A percentile compares a stretch with the other conserved stretches of the same genome.
Conservation (phyloP, 2,329 filamentous ascomycete species). For the Dactylellina drechsleri region DNA sequence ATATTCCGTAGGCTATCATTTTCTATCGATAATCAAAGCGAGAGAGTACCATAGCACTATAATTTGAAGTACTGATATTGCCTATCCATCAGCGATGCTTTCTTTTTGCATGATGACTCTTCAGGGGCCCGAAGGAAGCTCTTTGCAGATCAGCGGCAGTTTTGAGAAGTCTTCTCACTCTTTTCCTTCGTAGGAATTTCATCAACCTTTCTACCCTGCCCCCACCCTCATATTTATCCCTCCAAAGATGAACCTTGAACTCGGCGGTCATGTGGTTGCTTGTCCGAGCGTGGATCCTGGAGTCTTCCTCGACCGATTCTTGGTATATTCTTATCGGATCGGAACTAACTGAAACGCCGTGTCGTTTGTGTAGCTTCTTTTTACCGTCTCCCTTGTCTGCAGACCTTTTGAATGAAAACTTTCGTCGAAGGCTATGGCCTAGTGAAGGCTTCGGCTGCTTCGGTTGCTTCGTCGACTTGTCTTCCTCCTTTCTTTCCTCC, state of each 20-base stretch:
- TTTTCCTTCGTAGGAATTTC: slow-evolving; percentile 22
- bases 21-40: too few species aligned
- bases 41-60: too few species aligned
- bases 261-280: slow-evolving; percentile 50
- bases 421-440: slow-evolving; percentile 21
- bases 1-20: too few species aligned
- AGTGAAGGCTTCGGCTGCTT: slow-evolving; percentile 17
- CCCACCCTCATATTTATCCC: slow-evolving; percentile 39
- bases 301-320: slow-evolving; percentile 16
- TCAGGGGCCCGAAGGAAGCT: slow-evolving; percentile 26
- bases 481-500: slow-evolving; percentile 1
- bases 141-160: slow-evolving; percentile 31
- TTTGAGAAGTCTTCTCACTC: slow-evolving; percentile 21
- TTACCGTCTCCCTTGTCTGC: slow-evolving; percentile 12
- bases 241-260: slow-evolving; percentile 47
- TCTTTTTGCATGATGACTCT: slow-evolving; percentile 1
- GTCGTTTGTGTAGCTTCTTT: not conserved
- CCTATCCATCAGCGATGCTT: slow-evolving; percentile 1
- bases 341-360: slow-evolving; percentile 33
- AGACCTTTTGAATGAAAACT: slow-evolving; percentile 25
- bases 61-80: not conserved
- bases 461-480: not conserved
- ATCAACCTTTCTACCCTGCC: slow-evolving; percentile 29
- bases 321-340: slow-evolving; percentile 33
- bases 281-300: slow-evolving; percentile 16